phyloP scores from a whole-genome alignment of 805 yeast species.

The Wickerhamomyces xylosicus region DNA sequence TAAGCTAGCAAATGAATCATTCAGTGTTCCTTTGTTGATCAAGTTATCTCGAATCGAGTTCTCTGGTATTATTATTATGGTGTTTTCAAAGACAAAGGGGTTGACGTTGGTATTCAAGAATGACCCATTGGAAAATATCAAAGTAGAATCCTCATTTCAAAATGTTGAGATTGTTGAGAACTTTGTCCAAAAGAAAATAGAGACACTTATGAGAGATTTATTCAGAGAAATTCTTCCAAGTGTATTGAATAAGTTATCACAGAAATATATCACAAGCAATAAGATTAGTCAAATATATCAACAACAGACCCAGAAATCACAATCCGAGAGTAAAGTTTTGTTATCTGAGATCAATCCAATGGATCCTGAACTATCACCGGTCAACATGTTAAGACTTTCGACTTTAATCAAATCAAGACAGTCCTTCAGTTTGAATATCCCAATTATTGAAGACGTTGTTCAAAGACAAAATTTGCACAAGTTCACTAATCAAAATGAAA shows the following conservation, averaged over 20 bases:
- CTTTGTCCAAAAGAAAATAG: conserved; percentile 74
- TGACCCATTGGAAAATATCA: conserved; percentile 78
- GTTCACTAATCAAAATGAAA: conserved; percentile 10
- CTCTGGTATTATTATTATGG: conserved; percentile 77
- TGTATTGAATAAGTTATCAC: conserved; percentile 63
- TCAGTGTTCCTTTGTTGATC: conserved; percentile 71
- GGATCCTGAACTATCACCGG: conserved; percentile 52
- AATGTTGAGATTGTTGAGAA: conserved; percentile 75
- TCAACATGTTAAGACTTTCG: conserved; percentile 56
- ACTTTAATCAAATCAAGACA: conserved; percentile 67
- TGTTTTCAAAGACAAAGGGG: conserved; percentile 73
- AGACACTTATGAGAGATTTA: conserved; percentile 65
- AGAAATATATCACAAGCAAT: conserved; percentile 44
- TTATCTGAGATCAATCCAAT: conserved; percentile 46
- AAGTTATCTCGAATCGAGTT: conserved; percentile 62
- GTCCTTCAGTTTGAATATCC: conserved; percentile 63
- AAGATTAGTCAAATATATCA: conserved; percentile 19
- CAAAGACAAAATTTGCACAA: conserved; percentile 35
- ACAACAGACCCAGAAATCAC: conserved; percentile 14
- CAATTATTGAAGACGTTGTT: conserved; percentile 44
- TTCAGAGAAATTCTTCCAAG: conserved; percentile 81
- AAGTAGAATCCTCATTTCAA: conserved; percentile 81
- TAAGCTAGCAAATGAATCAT: conserved; percentile 51
- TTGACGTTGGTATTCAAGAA: conserved; percentile 79
- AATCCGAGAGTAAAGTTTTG: conserved; percentile 22